phyloP scores from a whole-genome alignment of 108 stramenopile species.

The Cafeteria roenbergensis region DNA sequence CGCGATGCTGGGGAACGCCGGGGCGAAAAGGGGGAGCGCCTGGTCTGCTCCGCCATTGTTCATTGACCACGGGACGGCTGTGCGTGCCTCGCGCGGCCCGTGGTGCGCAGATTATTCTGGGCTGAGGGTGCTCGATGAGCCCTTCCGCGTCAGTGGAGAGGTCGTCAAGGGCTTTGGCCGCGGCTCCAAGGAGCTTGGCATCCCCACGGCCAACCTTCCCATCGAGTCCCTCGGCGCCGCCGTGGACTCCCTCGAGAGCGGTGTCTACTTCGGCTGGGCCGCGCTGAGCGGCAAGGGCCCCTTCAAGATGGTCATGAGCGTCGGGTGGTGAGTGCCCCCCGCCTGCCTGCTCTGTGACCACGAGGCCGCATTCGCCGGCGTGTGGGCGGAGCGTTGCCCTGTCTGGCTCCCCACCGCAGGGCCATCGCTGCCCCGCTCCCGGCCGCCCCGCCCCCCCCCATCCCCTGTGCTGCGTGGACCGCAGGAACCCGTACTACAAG shows the following conservation, averaged over 20 bases:
- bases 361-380: not conserved
- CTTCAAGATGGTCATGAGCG: slow-evolving; percentile 62
- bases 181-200: slow-evolving; percentile 67
- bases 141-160: slow-evolving; percentile 53
- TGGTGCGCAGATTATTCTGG: not conserved
- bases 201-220: slow-evolving; percentile 70
- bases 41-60: no score
- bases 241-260: slow-evolving; percentile 26
- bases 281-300: slow-evolving; percentile 10
- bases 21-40: no score
- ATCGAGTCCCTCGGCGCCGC: slow-evolving; percentile 15
- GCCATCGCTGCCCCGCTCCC: no score
- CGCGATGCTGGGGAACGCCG: no score
- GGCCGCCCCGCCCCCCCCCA: slow-evolving; percentile 22
- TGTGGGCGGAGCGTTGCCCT: no score
- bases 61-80: no score
- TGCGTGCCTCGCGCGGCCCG: no score
- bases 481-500: slow-evolving; percentile 74
- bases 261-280: slow-evolving; percentile 53
- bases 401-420: no score
- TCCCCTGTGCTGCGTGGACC: slow-evolving; percentile 48
- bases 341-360: not conserved
- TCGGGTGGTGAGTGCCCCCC: slow-evolving; percentile 47
- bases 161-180: slow-evolving; percentile 64
- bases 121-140: slow-evolving; percentile 8